Evolutionary conservation across 176 grass and related monocot species (phyloP), one percentile per base, ranked within the genome.

Genomic region (Cymbopogon citratus): DNA sequence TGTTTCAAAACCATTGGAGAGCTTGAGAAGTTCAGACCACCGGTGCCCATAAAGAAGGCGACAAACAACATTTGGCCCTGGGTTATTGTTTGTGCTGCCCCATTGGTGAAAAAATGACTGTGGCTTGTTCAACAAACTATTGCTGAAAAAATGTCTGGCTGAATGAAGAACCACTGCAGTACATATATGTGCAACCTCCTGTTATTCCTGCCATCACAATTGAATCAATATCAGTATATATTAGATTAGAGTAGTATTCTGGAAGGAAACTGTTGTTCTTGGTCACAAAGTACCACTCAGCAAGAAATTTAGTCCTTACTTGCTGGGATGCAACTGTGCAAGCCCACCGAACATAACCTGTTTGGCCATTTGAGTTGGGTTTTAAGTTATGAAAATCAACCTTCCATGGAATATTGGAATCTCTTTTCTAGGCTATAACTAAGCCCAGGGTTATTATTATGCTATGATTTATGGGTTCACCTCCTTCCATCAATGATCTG

Each of bases 121-220:
- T 94, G 84, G 82, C 62, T 89, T 28, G 61, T 87, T 59, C 87
- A 83, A 41, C 89, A 87, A 85, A 75, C 88, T 29, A 67, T 91
- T 52, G 86, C 86, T 12, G 81, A 90, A 26, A 83, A 87, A 46
- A 26, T 69, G 52, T 8, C 28, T 1, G n/a, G 29, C 0, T 91
- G 70, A 87, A 15, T 8, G 60, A 19, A 63, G n/a, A 7, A 40
- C 34, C 21, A 2, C 0, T 73, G 34, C 43, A 13, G 36, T 46
- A 14, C 16, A 82, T 56, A 67, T 51, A 66, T 59, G 36, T 68
- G 43, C 23, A 36, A 15, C 27, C 11, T 61, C 27, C 15, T 61
- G 5, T 45, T 16, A 12, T 67, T 48, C 44, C 27, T 48, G 19
- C 48, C 35, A 9, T 49, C 38, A 49, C 65, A 83, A 86, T 86